Percentiles rank a stretch among this genome's conserved stretches.
Conservation (phyloP, 768 basidiomycete species). For the Rhizopogon salebrosus region DNA sequence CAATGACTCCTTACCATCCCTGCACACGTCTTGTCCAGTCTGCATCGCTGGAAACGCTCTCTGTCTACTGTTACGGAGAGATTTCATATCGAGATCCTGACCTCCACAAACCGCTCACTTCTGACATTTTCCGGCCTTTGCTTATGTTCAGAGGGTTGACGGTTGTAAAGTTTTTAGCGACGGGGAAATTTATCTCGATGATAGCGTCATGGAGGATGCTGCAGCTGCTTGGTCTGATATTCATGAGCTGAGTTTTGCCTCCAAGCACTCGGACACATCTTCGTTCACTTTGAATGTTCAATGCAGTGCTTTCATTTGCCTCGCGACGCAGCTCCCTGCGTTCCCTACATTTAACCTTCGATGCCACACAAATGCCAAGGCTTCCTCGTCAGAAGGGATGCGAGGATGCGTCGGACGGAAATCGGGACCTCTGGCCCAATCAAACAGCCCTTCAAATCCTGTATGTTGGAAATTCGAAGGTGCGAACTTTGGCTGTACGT, state of each 20-base stretch:
- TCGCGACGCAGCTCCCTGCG: not conserved
- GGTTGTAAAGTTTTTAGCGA: not conserved
- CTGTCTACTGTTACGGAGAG: not conserved
- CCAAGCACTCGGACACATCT: not conserved
- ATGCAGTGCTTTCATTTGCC: not conserved
- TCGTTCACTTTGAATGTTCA: not conserved
- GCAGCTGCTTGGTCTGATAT: not conserved
- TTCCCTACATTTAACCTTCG: not conserved
- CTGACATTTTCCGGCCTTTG: not conserved
- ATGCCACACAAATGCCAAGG: not conserved
- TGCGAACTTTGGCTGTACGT: not conserved
- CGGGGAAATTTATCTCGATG: not conserved
- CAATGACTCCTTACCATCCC: not conserved
- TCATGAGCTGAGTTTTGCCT: not conserved
- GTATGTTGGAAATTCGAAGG: not conserved
- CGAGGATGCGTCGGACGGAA: not conserved
- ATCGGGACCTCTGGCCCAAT: not conserved
- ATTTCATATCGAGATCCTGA: not conserved
- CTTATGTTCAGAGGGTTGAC: not conserved
- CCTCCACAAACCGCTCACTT: not conserved
- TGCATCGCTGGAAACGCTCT: not conserved
- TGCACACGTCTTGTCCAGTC: not conserved
- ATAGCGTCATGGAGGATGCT: not conserved
- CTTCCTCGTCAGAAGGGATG: not conserved
- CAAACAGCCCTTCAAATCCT: not conserved